Evolutionary conservation across 768 basidiomycete species (phyloP).

Genomic region (Mycena albidolilacea): DNA sequence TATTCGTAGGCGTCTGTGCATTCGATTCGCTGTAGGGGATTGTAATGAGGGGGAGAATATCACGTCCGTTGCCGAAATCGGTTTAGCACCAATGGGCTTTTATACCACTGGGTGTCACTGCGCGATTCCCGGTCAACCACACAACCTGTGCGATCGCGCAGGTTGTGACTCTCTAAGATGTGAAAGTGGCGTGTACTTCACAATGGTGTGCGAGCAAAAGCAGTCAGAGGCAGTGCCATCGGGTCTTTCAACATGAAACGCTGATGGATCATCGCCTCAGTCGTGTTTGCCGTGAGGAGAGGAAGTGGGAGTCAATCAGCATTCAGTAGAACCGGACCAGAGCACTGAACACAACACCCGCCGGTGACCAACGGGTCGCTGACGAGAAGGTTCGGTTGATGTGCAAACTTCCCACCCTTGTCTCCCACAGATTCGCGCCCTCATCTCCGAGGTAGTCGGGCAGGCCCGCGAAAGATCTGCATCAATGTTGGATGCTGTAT

Average conservation of each 20-base stretch:
- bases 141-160: slow-evolving; percentile 8
- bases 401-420: no score
- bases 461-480: background rate
- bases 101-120: background rate
- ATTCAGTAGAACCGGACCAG: slow-evolving; percentile 3
- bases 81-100: background rate
- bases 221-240: slow-evolving; percentile 2
- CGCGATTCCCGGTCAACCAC: slow-evolving; percentile 13
- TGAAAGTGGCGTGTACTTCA: background rate
- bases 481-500: background rate
- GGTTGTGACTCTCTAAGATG: slow-evolving; percentile 9
- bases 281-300: background rate
- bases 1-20: slow-evolving; percentile 22
- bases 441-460: no score
- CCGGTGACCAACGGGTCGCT: no score
- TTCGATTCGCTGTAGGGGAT: slow-evolving; percentile 7
- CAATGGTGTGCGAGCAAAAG: background rate
- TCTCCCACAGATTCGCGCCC: background rate
- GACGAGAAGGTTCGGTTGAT: no score
- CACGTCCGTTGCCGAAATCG: background rate
- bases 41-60: background rate
- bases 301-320: slow-evolving; percentile 11
- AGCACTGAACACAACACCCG: no score
- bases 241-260: slow-evolving; percentile 28
- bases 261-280: slow-evolving; percentile 31